Conservation (phyloP, 2,329 filamentous ascomycete genomes). For the Fusarium sp. region DNA sequence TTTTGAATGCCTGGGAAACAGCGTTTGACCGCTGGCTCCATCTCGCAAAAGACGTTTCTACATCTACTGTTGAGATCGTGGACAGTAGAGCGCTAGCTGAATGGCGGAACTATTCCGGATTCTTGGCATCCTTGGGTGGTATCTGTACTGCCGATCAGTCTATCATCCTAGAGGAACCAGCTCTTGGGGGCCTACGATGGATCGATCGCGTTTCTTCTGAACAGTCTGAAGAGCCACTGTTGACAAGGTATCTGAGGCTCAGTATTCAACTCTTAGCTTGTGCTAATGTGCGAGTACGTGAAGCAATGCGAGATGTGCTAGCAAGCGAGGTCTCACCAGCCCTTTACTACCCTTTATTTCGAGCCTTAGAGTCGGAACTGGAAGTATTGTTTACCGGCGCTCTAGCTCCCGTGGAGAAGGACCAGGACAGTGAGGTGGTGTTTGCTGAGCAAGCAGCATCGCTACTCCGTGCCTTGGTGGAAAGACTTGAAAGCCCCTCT, state of each 20-base stretch:
- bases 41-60: constrained; percentile 71
- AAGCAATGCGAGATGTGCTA: constrained; percentile 73
- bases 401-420: constrained; percentile 62
- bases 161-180: constrained; percentile 66
- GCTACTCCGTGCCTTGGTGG: constrained; percentile 71
- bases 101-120: constrained; percentile 77
- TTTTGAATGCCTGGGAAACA: constrained; percentile 73
- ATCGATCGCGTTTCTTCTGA: constrained; percentile 71
- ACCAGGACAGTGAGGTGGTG: constrained; percentile 69
- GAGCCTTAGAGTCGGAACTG: constrained; percentile 72
- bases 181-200: constrained; percentile 69
- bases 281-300: constrained; percentile 71
- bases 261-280: constrained; percentile 74
- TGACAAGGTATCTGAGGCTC: constrained; percentile 69
- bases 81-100: constrained; percentile 69
- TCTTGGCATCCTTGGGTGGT: constrained; percentile 73
- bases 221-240: constrained; percentile 68
- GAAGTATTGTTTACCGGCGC: constrained; percentile 70
- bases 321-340: constrained; percentile 72
- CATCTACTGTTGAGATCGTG: constrained; percentile 60
- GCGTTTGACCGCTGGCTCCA: constrained; percentile 74
- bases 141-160: constrained; percentile 72
- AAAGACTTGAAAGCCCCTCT: constrained; percentile 70
- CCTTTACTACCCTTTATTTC: constrained; percentile 72
- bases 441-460: constrained; percentile 76